These are phyloP conservation scores for Vanderwaltozyma polyspora DNA, from an alignment of 805 yeast species.

Conservation along the genomic window DNA sequence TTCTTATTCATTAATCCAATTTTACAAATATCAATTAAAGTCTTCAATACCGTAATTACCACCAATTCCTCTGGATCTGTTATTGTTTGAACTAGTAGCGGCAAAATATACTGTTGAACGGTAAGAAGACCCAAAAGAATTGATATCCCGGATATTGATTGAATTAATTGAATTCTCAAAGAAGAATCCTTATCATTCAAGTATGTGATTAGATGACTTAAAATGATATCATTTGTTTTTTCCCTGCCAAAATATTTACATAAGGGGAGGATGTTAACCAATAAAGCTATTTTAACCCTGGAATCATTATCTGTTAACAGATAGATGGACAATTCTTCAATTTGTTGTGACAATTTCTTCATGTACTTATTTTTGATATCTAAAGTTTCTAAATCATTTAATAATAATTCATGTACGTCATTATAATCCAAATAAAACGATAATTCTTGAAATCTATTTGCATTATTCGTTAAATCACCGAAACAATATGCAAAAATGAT, in stretches of 20 bases:
- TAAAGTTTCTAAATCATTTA: conserved; percentile 11
- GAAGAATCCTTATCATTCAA: conserved; percentile 66
- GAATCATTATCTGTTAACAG: conserved; percentile 61
- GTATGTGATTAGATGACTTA: conserved; percentile 86
- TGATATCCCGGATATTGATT: conserved; percentile 61
- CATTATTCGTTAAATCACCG: conserved; percentile 57
- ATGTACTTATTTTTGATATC: conserved; percentile 15
- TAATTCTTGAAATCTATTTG: conserved; percentile 55
- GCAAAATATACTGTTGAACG: conserved; percentile 79
- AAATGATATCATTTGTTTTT: conserved; percentile 74
- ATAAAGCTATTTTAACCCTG: conserved; percentile 56
- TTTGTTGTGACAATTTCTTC: conserved; percentile 24
- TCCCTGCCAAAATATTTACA: conserved; percentile 80
- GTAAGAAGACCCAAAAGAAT: conserved; percentile 72
- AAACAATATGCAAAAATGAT: conserved; percentile 62
- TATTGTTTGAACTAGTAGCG: conserved; percentile 71
- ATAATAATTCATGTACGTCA: conserved; percentile 7
- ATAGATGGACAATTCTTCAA: conserved; percentile 55
- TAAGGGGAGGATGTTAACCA: conserved; percentile 61
- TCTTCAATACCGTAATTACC: conserved; percentile 53
- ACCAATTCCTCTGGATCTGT: conserved; percentile 79
- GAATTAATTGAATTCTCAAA: conserved; percentile 59
- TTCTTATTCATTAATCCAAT: conserved; percentile 44
- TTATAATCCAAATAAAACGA: conserved; percentile 29
- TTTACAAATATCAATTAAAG: conserved; percentile 43